Evolutionary conservation across 306 rosid genomes (phyloP), one percentile per base, ranked within the genome.

Genomic region (Chamaecrista fasciculata): DNA sequence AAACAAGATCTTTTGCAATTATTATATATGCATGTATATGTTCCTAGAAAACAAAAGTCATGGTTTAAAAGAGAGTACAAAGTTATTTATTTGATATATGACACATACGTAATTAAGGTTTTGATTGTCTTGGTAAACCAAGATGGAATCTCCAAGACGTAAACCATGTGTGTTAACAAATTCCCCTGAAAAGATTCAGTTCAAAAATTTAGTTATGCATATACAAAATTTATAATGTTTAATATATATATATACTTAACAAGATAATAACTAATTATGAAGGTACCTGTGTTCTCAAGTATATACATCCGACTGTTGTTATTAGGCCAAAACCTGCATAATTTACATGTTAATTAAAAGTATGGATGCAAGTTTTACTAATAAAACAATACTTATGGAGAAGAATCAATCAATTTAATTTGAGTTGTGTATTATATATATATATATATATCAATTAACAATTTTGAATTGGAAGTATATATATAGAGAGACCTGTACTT

Each of bases 231-330:
- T 58, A 26, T 14, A 5, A 5, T 49, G 15, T n/a, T n/a, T n/a
- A n/a, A n/a, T n/a, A n/a, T n/a, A n/a, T n/a, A n/a, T n/a, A n/a
- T n/a, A n/a, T n/a, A n/a, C n/a, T n/a, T n/a, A n/a, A n/a, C n/a
- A n/a, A n/a, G n/a, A n/a, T n/a, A n/a, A n/a, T n/a, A n/a, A n/a
- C n/a, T n/a, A 34, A 15, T 64, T 21, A 51, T 76, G 42, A 62
- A 23, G 4, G n/a, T 90, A 93, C 98, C 98, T 0, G 98, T 93
- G 21, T 90, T 93, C 70, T 93, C 98, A 28, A 93, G 96, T n/a
- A 93, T 97, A 49, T 93, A 93, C 98, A 93, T 93, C 75, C 98
- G 59, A 64, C 98, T 93, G 19, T 93, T 93, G 85, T 93, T 93
- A 60, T 93, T 93, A 4, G 98, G 98, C 98, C 98, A 93, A 74